Evolutionary conservation across 331 rosid genomes (phyloP), one percentile per base, ranked within the genome.

Genomic region (Quercus lobata): DNA sequence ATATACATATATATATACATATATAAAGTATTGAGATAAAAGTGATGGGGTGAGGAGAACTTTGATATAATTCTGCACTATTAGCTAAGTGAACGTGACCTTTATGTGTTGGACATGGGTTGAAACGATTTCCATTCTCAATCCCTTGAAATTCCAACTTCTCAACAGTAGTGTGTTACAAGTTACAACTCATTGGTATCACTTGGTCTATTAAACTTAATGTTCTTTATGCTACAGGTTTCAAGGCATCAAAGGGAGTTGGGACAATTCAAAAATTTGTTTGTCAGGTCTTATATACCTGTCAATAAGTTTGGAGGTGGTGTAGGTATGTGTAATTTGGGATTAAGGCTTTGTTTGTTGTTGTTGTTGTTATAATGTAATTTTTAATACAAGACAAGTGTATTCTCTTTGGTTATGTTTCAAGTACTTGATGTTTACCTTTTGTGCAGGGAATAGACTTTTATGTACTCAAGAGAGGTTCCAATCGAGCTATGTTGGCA

Each of bases 401-500:
- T 54, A 29, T 68, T 74, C 34, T 58, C 77, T 74, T 32, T 24
- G 25, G 72, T 35, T 41, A 27, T 44, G 11, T 75, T 63, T 63
- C 18, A 19, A 12, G 30, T 73, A 32, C 60, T 25, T 70, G 34
- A 53, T 46, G 44, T 68, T 78, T 57, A 75, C n/a, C 54, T 62
- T 46, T 79, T 81, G 5, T 85, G 76, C 84, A 91, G 97, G 89
- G 71, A 86, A 80, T 83, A 77, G 84, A 78, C 41, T 85, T 52
- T 71, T 81, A 53, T 66, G 58, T 75, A 41, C 84, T 70, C 94
- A 84, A 69, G 89, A 80, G 88, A 86, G 93, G 85, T 87, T 74
- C 76, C 90, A 81, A 16, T 94, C 97, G 1, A 88, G 92, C 83
- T 92, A 92, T 85, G 89, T 92, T 70, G 93, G 93, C 73, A 91